phyloP scores from a whole-genome alignment of 148 eudicot genomes.

The Spergularia marina region DNA sequence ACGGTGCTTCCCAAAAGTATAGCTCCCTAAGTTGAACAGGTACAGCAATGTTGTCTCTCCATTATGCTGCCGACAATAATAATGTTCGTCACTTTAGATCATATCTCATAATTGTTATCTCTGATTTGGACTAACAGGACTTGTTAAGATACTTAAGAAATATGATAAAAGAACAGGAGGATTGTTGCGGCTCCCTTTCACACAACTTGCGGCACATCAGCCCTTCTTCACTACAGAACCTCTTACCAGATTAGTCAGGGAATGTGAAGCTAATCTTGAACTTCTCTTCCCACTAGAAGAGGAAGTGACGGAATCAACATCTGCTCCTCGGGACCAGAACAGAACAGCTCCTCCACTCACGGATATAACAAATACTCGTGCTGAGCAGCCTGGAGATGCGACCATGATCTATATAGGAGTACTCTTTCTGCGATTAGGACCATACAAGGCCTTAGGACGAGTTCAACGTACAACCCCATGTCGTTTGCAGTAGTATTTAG shows the following conservation, averaged over 20 bases:
- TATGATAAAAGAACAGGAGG: slow-evolving; percentile 93
- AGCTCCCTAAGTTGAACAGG: slow-evolving; percentile 8
- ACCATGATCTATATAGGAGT: slow-evolving; percentile 57
- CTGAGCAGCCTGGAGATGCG: slow-evolving; percentile 48
- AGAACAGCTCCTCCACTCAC: slow-evolving; percentile 23
- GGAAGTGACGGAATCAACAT: slow-evolving; percentile 68
- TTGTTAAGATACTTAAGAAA: slow-evolving; percentile 83
- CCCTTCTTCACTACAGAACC: slow-evolving; percentile 91
- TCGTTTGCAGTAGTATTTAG: slow-evolving; percentile 69
- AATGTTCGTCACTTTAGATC: not conserved
- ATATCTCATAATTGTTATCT: not conserved
- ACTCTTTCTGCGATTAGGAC: slow-evolving; percentile 77
- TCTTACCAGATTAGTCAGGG: slow-evolving; percentile 69
- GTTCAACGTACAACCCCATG: slow-evolving; percentile 79
- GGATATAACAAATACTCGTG: slow-evolving; percentile 32
- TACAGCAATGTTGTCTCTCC: not conserved
- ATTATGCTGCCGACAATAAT: not conserved
- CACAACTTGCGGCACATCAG: slow-evolving; percentile 71
- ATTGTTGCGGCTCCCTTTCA: slow-evolving; percentile 69
- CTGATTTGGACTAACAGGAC: slow-evolving; percentile 43
- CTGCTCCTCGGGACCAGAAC: slow-evolving; percentile 23
- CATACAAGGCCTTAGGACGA: slow-evolving; percentile 73
- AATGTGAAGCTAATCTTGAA: slow-evolving; percentile 89
- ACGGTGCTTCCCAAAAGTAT: slow-evolving; percentile 20
- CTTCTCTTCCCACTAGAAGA: slow-evolving; percentile 81